Evolutionary conservation across 2,329 filamentous ascomycete genomes (phyloP).

Genomic region (Myriosclerotinia scirpicola): DNA sequence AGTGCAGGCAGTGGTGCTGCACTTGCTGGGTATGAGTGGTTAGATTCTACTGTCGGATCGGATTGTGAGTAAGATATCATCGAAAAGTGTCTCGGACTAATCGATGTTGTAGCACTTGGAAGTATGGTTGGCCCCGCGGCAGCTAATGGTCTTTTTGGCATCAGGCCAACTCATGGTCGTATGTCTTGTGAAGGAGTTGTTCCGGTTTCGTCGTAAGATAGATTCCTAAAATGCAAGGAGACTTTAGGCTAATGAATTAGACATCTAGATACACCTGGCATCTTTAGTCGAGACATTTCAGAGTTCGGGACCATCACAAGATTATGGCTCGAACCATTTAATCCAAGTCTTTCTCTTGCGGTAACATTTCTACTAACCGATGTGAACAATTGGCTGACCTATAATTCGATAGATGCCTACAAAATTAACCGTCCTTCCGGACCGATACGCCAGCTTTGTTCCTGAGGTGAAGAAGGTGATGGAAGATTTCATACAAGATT

Average conservation of each 20-base stretch:
- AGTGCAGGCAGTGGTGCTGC: slow-evolving; percentile 48
- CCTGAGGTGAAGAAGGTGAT: slow-evolving; percentile 11
- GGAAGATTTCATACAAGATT: slow-evolving; percentile 20
- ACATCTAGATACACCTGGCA: slow-evolving; percentile 29
- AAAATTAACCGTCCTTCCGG: slow-evolving; percentile 3
- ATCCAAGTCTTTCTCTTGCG: neutral
- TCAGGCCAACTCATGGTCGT: slow-evolving; percentile 27
- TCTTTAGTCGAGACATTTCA: slow-evolving; percentile 28
- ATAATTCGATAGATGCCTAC: neutral
- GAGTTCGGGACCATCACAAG: slow-evolving; percentile 17
- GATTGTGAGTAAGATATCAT: slow-evolving; percentile 40
- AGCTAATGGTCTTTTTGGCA: slow-evolving; percentile 27
- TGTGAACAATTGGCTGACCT: neutral
- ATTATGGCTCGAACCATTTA: slow-evolving; percentile 20
- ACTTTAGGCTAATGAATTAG: slow-evolving; percentile 18
- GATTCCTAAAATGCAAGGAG: too few relatives aligned
- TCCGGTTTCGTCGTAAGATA: slow-evolving; percentile 25
- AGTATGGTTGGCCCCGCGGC: slow-evolving; percentile 32
- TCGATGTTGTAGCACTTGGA: slow-evolving; percentile 21
- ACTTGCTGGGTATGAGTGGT: slow-evolving; percentile 47
- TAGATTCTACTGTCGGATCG: slow-evolving; percentile 51
- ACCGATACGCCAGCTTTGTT: neutral
- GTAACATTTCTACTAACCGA: neutral
- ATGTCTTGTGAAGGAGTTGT: slow-evolving; percentile 26
- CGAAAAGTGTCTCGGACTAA: neutral